A percentile compares a stretch with the other conserved stretches of the same genome.
Evolutionary conservation across 192 early-diverging fungal genomes (phyloP).

Genomic region (Podila horticola): DNA sequence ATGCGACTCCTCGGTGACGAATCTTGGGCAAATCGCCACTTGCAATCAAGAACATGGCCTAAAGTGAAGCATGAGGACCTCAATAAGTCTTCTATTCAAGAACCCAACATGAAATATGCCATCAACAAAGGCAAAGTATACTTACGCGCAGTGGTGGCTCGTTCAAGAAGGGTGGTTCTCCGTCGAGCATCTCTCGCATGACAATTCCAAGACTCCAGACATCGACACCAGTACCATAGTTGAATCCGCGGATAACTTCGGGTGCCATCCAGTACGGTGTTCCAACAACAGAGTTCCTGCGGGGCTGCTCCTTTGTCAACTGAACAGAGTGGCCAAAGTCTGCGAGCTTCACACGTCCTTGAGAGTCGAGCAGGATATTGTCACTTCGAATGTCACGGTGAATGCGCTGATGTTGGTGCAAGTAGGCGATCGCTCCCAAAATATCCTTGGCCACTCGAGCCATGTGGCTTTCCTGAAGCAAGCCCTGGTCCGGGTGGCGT

Average conservation of each 20-base stretch:
- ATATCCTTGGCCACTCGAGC: constrained; percentile 90
- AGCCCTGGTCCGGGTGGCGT: constrained; percentile 39
- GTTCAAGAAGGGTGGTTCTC: constrained; percentile 92
- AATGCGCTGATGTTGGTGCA: constrained; percentile 86
- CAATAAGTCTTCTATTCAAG: neutral
- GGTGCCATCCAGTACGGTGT: constrained; percentile 99
- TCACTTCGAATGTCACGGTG: constrained; percentile 95
- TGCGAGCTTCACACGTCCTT: constrained; percentile 90
- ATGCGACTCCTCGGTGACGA: constrained; percentile 23
- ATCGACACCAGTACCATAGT: constrained; percentile 93
- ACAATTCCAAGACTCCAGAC: constrained; percentile 96
- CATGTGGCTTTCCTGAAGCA: constrained; percentile 91
- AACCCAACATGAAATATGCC: neutral
- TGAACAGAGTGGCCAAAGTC: constrained; percentile 98
- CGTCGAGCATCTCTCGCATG: constrained; percentile 96
- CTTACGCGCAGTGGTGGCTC: constrained; percentile 76
- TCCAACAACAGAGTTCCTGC: constrained; percentile 87
- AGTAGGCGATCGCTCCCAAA: constrained; percentile 76
- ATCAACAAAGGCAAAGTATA: neutral
- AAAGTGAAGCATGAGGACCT: neutral
- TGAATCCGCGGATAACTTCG: constrained; percentile 91
- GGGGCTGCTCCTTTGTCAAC: constrained; percentile 81
- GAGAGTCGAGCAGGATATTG: constrained; percentile 88
- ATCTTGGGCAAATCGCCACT: constrained; percentile 38
- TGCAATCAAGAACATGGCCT: constrained; percentile 52